Base-by-base conservation (phyloP, 768 basidiomycete genomes). In the Kwoniella dendrophila region DNA sequence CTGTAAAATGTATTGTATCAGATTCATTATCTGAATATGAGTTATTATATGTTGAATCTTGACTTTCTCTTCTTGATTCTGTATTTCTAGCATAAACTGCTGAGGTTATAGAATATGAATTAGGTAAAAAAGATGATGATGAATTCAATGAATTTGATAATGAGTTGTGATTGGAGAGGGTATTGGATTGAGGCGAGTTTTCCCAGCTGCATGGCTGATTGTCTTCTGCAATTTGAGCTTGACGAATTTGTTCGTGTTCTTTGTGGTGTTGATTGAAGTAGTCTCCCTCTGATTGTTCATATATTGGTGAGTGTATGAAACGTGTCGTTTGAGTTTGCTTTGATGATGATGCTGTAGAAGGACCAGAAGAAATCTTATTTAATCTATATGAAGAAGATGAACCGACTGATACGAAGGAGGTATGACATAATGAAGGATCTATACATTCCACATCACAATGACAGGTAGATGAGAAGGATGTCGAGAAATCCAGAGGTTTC, bases 391-490 rank as follows among this genome's bases (percentile, higher is more conserved):
- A n/a, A 38, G 24, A 56, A 11, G 55, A 56, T 22, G 56, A 49
- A 14, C 56, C 45, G 32, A 47, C 8, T 8, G 56, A 58, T 27
- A 56, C n/a, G 41, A 56, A 34, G 12, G n/a, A 24, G 2, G 56
- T n/a, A 43, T 38, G 20, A 32, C 56, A 58, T n/a, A 58, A 27
- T 8, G 56, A 58, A 2, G 56, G 56, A 36, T 58, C 56, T 32
- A 58, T 58, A 27, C 56, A 58, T 58, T 40, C 56, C 2, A 30
- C 26, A 2, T 44, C 45, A 36, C 56, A 58, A 36, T 41, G 33
- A 26, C 54, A 55, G 6, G 54, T 29, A 10, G 26, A 27, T 27
- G 54, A 56, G n/a, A 22, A 29, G n/a, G 24, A 56, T 20, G 43
- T 47, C 20, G 30, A 29, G 8, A 56, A 45, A 20, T 47, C 33